These are phyloP conservation scores for Candida pseudofarinosa DNA, from an alignment of 805 yeast species.

Conservation along the genomic window DNA sequence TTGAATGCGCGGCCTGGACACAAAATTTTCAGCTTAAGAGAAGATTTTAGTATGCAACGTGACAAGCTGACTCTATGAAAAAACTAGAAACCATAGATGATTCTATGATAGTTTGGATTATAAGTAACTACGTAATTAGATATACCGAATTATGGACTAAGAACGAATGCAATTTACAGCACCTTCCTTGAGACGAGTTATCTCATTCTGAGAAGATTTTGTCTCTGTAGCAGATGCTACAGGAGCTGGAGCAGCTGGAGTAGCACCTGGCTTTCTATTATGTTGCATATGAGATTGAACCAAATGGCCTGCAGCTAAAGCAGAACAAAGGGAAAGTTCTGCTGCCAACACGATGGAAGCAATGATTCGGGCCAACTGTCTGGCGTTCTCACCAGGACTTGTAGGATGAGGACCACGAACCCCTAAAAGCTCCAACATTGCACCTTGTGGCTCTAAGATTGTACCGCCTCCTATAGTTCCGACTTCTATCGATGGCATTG, in stretches of 20 bases:
- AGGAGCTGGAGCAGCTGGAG: conserved; percentile 11
- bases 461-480: conserved; percentile 99
- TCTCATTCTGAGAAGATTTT: conserved; percentile 13
- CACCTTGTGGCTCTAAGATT: conserved; percentile 91
- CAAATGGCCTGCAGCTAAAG: conserved; percentile 97
- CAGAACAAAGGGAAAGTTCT: conserved; percentile 90
- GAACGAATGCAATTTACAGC: conserved; percentile 72
- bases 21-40: background rate
- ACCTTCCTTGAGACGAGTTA: conserved; percentile 59
- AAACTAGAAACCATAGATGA: background rate
- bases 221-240: background rate
- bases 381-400: conserved; percentile 90
- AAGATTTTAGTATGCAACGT: background rate
- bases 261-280: conserved; percentile 65
- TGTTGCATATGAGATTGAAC: conserved; percentile 97
- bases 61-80: background rate
- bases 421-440: conserved; percentile 91
- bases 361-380: conserved; percentile 86
- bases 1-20: background rate
- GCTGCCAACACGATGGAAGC: conserved; percentile 96
- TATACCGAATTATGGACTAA: conserved; percentile 14
- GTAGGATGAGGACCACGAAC: conserved; percentile 95
- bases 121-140: background rate
- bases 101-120: background rate
- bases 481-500: conserved; percentile 98